Conservation (phyloP, 2,329 filamentous ascomycete species). For the Fusarium longipes region DNA sequence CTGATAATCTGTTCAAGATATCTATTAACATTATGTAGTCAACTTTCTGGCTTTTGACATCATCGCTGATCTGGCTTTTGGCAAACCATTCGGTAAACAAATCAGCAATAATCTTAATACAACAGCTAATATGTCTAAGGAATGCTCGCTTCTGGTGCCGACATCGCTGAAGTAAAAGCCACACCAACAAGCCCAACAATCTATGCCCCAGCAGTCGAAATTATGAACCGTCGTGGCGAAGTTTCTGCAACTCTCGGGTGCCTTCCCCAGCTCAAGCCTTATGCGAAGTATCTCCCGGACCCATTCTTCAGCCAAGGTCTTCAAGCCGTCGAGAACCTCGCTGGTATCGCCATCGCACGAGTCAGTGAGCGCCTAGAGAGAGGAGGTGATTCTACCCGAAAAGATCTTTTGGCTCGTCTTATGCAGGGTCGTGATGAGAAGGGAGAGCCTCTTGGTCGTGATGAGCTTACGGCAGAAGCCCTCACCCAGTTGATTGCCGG, state of each 20-base stretch:
- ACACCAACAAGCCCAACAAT: conserved; percentile 70
- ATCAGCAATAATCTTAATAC: rapidly evolving
- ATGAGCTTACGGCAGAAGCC: conserved; percentile 88
- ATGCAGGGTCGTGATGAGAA: conserved; percentile 88
- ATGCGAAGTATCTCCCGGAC: conserved; percentile 82
- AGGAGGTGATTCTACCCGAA: conserved; percentile 70
- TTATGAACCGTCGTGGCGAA: conserved; percentile 88
- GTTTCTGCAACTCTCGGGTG: conserved; percentile 84
- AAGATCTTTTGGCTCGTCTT: conserved; percentile 82
- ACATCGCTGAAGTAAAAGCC: conserved; percentile 78
- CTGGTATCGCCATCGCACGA: conserved; percentile 86
- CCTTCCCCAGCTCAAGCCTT: conserved; percentile 79
- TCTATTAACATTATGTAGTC: conserved; percentile 33
- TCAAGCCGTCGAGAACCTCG: conserved; percentile 80
- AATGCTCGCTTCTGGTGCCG: conserved; percentile 81
- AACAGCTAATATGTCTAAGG: neutral
- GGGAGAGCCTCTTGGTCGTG: conserved; percentile 78
- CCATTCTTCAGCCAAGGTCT: conserved; percentile 83
- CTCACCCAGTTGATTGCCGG: conserved; percentile 88
- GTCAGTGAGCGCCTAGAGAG: conserved; percentile 79
- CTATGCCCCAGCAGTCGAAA: conserved; percentile 86
- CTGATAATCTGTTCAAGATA: rapidly evolving
- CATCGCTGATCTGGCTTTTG: conserved; percentile 62
- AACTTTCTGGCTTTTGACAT: conserved; percentile 66
- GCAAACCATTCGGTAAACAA: conserved; percentile 57